Evolutionary conservation across 345 rosid species (phyloP).

Genomic region (Diplotaxis tenuifolia): DNA sequence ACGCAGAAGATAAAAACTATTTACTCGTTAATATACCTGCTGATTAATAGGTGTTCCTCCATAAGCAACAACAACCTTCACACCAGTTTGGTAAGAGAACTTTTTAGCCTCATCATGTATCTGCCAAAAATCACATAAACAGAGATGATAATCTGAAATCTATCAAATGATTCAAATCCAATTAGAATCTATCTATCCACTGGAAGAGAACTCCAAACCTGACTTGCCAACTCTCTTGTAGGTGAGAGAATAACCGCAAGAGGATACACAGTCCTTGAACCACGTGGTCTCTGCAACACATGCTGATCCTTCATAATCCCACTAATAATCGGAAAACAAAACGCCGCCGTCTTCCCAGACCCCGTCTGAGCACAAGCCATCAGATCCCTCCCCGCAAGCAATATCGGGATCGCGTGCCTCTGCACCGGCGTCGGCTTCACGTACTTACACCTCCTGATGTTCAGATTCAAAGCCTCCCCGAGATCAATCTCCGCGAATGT

Average conservation of each 20-base stretch:
- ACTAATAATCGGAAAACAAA: constrained; percentile 91
- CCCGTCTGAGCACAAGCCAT: constrained; percentile 99
- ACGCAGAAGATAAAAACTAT: neutral
- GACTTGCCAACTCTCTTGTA: constrained; percentile 92
- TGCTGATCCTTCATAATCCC: constrained; percentile 77
- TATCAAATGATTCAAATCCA: constrained; percentile 6
- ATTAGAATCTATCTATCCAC: neutral
- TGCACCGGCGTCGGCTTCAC: constrained; percentile 98
- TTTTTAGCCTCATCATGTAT: constrained; percentile 97
- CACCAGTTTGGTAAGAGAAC: constrained; percentile 97
- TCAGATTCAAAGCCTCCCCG: constrained; percentile 80
- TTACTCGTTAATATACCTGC: constrained; percentile 48
- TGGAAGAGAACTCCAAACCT: constrained; percentile 55
- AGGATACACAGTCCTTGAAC: constrained; percentile 80
- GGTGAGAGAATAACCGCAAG: constrained; percentile 97
- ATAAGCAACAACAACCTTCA: constrained; percentile 93
- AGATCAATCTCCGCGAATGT: constrained; percentile 91
- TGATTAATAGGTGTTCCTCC: constrained; percentile 96
- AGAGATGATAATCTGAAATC: constrained; percentile 17
- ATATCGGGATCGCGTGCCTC: constrained; percentile 87
- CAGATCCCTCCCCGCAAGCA: constrained; percentile 79
- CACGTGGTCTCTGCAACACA: constrained; percentile 73
- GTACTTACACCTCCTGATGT: constrained; percentile 89
- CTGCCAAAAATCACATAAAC: constrained; percentile 42
- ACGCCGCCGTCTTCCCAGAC: constrained; percentile 98